Evolutionary conservation across 176 grass and related monocot genomes (phyloP), one percentile per base, ranked within the genome.

Genomic region (Secale cereale): DNA sequence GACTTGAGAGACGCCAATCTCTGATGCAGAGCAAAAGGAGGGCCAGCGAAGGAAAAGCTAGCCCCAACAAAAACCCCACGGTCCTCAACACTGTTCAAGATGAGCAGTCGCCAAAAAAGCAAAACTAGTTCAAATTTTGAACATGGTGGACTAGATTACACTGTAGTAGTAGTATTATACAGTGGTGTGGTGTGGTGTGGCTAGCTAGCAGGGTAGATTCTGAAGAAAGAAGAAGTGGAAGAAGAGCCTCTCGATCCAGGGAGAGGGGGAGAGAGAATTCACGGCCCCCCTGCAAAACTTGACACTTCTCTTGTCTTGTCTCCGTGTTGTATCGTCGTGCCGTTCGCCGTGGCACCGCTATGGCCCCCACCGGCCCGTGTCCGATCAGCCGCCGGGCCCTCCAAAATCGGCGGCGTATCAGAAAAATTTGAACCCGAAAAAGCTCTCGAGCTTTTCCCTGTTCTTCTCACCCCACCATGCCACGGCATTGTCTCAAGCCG

Each of bases 111-210:
- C 27, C 45, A 83, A 29, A 70, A 70, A 52, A 75, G 72, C 69
- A 70, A 84, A 83, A 46, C 82, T 23, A 60, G 74, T 86, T 75
- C 74, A 81, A 83, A 84, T 81, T 66, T 70, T 70, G 76, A 83
- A 87, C 73, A 68, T 30, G 64, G 15, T 11, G 41, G 37, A 50
- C 61, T 86, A 75, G 39, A 82, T 80, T 79, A 69, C 83, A 52
- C 23, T 74, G 66, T 67, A 74, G 70, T 19, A 31, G 30, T 31
- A 31, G 35, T n/a, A 45, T 37, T 45, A 26, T 81, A 65, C 89
- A 84, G 78, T 45, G 68, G 61, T 75, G 85, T 54, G 33, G 39
- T 40, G 39, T 45, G 41, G 4, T 75, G 85, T 57, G 54, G 9
- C 85, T 80, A 56, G 59, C 83, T 46, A 73, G 57, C 23, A 29